Evolutionary conservation across 495 filamentous ascomycete genomes (phyloP), one percentile per base, ranked within the genome.

Genomic region (Pseudevernia furfuracea): DNA sequence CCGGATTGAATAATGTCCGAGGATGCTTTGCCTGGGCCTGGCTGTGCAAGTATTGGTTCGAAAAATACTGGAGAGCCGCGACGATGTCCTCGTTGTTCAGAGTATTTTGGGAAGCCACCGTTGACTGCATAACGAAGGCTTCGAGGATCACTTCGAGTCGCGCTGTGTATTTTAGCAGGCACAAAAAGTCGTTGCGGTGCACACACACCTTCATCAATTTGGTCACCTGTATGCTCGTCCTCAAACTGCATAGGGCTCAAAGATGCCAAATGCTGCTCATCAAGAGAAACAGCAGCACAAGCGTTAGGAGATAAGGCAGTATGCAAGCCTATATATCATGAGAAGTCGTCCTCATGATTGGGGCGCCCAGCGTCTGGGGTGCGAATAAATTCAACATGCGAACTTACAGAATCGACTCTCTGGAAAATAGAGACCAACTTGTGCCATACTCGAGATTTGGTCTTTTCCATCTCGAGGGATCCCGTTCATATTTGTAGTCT

Each of bases 11-110:
- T 52, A 41, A 63, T 8, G 36, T 48, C 3, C 7, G 58, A 23
- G 21, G 53, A 28, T 41, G 12, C 23, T 28, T 43, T 39, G 58
- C 23, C 28, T 70, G 69, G 67, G 76, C 71, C 68, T 66, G 77
- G 70, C 69, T 66, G 75, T 75, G 72, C 1, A 74, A 70, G 63
- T 76, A 81, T 65, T 81, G 75, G 70, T 84, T 75, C 58, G 75
- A 67, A n/a, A 80, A 78, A 17, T 83, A 67, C 62, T 80, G 78
- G 56, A 86, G 81, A 17, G 87, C 79, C 37, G 89, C 85, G 36
- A 95, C 73, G 25, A 92, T 77, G 70, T 96, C 91, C 71, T 96
- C 91, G 60, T 80, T 87, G 59, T 82, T 87, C 59, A 76, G 74
- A 63, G 83, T 82, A 38, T 74, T 78, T 55, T 78, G 74, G 74